Conservation (phyloP, 2,329 filamentous ascomycete species). For the Fusarium guadeloupense region DNA sequence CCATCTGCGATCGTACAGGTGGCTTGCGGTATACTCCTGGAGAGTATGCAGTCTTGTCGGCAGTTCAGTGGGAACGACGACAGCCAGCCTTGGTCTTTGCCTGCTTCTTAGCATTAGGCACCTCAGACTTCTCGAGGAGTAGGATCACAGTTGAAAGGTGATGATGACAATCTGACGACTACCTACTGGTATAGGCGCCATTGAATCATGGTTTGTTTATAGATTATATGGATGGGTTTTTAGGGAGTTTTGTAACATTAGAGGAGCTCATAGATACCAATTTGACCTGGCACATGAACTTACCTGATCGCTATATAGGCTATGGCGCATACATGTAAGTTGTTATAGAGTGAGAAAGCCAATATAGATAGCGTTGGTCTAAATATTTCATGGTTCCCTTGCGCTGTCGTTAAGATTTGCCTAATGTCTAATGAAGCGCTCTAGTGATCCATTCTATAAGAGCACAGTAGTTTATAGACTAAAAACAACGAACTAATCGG, state of each 20-base stretch:
- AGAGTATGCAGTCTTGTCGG: slow-evolving; percentile 3
- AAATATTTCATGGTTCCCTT: no score
- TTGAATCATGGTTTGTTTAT: not conserved
- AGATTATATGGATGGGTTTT: not conserved
- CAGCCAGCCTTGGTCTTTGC: not conserved
- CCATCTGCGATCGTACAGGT: not conserved
- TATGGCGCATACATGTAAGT: no score
- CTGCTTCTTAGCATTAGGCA: not conserved
- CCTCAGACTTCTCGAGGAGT: not conserved
- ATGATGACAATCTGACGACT: not conserved
- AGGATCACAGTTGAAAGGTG: not conserved
- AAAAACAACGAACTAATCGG: no score
- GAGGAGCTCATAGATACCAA: slow-evolving; percentile 13
- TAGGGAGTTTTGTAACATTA: not conserved
- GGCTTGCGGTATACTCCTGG: not conserved
- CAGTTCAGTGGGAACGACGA: not conserved
- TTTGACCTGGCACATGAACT: not conserved
- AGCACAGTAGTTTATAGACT: no score
- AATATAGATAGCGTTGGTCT: no score
- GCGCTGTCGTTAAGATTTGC: no score
- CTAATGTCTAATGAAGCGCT: no score
- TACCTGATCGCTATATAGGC: not conserved
- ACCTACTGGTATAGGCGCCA: slow-evolving; percentile 1
- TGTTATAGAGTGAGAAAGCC: no score
- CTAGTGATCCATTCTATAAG: no score